Evolutionary conservation across 2,329 filamentous ascomycete species (phyloP).

Genomic region (Verticillium nubilum): DNA sequence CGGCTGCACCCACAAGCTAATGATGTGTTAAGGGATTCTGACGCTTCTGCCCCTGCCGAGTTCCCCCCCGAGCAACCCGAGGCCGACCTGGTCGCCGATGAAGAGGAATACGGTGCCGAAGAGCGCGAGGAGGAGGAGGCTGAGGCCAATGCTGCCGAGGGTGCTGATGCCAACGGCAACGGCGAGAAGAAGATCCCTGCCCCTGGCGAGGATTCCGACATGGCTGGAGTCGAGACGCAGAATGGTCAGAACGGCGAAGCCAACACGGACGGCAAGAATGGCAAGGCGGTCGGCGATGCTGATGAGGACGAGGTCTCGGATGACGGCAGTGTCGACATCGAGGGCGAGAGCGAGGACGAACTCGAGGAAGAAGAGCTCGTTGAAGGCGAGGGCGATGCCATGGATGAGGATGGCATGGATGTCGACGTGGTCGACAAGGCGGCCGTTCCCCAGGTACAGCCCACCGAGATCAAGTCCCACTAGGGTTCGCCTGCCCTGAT

Average conservation of each 20-base stretch:
- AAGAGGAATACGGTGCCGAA: conserved; percentile 86
- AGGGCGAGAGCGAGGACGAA: conserved; percentile 69
- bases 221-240: conserved; percentile 62
- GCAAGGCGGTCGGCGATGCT: conserved; percentile 35
- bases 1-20: not conserved
- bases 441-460: conserved; percentile 22
- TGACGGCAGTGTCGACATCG: conserved; percentile 72
- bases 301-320: conserved; percentile 67
- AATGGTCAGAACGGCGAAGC: conserved; percentile 22
- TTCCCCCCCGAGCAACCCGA: conserved; percentile 97
- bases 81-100: conserved; percentile 79
- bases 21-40: conserved; percentile 70
- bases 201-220: conserved; percentile 62
- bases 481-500: conserved; percentile 4
- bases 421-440: conserved; percentile 36
- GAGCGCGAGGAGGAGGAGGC: conserved; percentile 71
- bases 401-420: conserved; percentile 43
- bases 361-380: conserved; percentile 59
- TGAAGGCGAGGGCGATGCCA: conserved; percentile 22
- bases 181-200: conserved; percentile 32
- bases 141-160: conserved; percentile 48
- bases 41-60: conserved; percentile 90
- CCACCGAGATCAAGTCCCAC: conserved; percentile 17
- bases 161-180: conserved; percentile 41
- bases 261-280: conserved; percentile 22